Evolutionary conservation across 202 grass and related monocot species (phyloP), one percentile per base, ranked within the genome.

Genomic region (Panicum hallii): DNA sequence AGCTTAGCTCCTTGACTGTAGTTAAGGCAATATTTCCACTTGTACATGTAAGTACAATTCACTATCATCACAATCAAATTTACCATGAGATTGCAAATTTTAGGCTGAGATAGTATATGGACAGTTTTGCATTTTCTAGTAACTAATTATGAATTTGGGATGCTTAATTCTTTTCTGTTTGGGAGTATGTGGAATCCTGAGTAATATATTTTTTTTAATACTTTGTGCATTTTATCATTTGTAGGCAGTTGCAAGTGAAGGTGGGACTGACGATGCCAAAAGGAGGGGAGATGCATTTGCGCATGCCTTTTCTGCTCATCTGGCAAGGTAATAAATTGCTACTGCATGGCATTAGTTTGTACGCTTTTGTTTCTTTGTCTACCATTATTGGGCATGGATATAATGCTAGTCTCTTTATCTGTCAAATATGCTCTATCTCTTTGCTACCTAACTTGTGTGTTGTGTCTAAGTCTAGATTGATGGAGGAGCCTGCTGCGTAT

Each of bases 181-280:
- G 54, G 38, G n/a, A 72, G 19, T 30, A 60, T 52, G 28, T 13
- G 45, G 14, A 56, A 64, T 64, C 45, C 42, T 82, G 53, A 48
- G 38, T 38, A 19, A 7, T 83, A 53, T 69, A 44, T 69, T 58
- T 42, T 72, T 72, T 79, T 70, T 17, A 48, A 40, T 71, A 81
- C 68, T 46, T 60, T 74, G n/a, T 72, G 19, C 11, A 43, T 70
- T 34, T 41, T 80, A n/a, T 66, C 84, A 52, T 93, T 56, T 88
- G 23, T 78, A 99, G 96, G 96, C 96, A 11, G 96, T 99, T 89
- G 96, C 96, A 72, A 99, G 91, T 86, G 96, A 99, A 99, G 96
- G 96, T 79, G 96, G 96, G 74, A 99, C 91, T 22, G 93, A 96
- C 74, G 96, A 99, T 70, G 93, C 96, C 38, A 94, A 96, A 92